phyloP scores from a whole-genome alignment of 768 basidiomycete genomes.

The Suillus discolor region DNA sequence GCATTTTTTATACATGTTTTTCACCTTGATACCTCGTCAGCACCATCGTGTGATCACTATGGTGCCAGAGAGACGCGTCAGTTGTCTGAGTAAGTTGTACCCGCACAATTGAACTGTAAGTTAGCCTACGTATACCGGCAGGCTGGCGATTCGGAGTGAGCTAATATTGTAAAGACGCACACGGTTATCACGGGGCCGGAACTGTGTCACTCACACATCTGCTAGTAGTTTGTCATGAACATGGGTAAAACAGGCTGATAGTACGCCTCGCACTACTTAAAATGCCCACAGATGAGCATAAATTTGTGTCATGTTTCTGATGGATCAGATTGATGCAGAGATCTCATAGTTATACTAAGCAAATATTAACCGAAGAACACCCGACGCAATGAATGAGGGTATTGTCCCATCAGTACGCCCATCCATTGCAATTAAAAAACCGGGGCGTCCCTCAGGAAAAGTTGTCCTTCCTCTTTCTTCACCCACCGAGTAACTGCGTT shows the following conservation, averaged over 20 bases:
- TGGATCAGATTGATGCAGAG: background rate
- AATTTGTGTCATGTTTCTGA: background rate
- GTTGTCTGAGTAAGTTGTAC: background rate
- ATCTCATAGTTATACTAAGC: background rate
- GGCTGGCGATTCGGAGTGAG: background rate
- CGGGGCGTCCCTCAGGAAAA: slow-evolving; percentile 90
- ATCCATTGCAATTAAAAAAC: slow-evolving; percentile 58
- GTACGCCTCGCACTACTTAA: background rate
- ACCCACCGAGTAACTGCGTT: slow-evolving; percentile 92
- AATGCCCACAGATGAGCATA: background rate
- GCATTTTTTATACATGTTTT: background rate
- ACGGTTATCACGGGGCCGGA: too few relatives aligned
- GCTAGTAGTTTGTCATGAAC: too few relatives aligned
- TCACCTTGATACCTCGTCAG: background rate
- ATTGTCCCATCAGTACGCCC: background rate
- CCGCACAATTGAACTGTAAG: too few relatives aligned
- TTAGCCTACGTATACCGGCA: too few relatives aligned
- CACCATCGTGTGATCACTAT: background rate
- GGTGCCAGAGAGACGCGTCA: background rate
- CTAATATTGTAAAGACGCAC: too few relatives aligned
- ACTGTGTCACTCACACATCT: too few relatives aligned
- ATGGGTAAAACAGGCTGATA: too few relatives aligned
- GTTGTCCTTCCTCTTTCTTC: slow-evolving; percentile 76
- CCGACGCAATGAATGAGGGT: background rate
- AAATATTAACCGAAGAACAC: background rate